Base-by-base conservation (phyloP, 208 protist species). In the Phytomonas francai region DNA sequence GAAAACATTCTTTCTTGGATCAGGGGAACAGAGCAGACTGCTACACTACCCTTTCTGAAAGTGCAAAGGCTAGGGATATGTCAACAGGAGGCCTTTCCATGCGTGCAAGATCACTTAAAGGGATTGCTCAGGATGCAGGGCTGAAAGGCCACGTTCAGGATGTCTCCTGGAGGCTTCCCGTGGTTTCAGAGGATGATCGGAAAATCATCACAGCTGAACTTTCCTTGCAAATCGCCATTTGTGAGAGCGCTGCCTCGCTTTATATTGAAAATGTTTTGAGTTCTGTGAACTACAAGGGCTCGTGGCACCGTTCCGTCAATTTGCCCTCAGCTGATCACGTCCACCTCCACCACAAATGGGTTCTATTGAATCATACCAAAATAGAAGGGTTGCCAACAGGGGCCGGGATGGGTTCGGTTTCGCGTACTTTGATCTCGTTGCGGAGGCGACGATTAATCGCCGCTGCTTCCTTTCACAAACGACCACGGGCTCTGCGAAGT, bases 161-260 rank as follows among this genome's bases (percentile, higher is more conserved):
- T 12, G n/a, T 61, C 11, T 29, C 29, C 22, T 61, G 57, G 57
- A 34, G 11, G 30, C 57, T 61, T 29, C 54, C 28, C 7, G 3
- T 2, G 29, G 2, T 16, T 4, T 34, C 54, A 4, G 22, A 65
- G 14, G 65, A 63, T 19, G 6, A 30, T 32, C 57, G 69, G 42
- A 62, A 51, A 16, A 22, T 76, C n/a, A 65, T 80, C 57, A 66
- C 66, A 0, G 59, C 73, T 28, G 62, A 70, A 27, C 67, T 80
- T 2, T 67, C 64, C 0, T 71, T 64, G 30, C 29, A 30, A 29
- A 11, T 42, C 22, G 16, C 30, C 3, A 29, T 34, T 14, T 61
- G 57, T 19, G 73, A 73, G 57, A 62, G 51, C 16, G 61, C 57
- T 16, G 67, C 58, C 30, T 67, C 63, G 7, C 65, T 78, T 29